Evolutionary conservation across 495 filamentous ascomycete species (phyloP), one percentile per base, ranked within the genome.

Genomic region (Saxophila tyrrhenica): DNA sequence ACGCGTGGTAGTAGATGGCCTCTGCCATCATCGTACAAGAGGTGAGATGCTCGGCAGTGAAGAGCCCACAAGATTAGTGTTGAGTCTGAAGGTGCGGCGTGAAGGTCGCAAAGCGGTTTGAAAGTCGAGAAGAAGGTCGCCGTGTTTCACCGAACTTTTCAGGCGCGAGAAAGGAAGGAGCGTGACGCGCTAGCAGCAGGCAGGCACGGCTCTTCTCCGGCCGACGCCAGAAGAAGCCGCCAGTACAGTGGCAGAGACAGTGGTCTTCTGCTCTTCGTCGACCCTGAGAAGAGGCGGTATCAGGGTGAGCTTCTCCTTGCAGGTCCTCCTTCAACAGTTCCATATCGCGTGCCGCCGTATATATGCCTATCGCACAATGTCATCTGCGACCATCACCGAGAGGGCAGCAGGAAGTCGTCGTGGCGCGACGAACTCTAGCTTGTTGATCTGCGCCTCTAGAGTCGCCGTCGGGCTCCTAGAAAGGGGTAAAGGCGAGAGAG

Each of bases 1-100:
- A 48, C 22, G 42, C 25, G 45, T 61, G 58, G 44, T 52, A 48
- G 54, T 56, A 61, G 7, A 24, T 22, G 1, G 58, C 54, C 10
- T 56, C 53, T n/a, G 39, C 32, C 48, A 51, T 48, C 3, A 38
- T 57, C n/a, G 38, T 19, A 5, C 7, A 3, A 19, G 13, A 35
- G 13, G 29, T 35, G 29, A 35, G 5, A 13, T 35, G 29, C 29
- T 35, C 29, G 29, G 29, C 29, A 35, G 29, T 35, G 29, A 35
- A 35, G 29, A 35, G 29, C n/a, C n/a, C n/a, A n/a, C n/a, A n/a
- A n/a, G n/a, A n/a, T n/a, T n/a, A n/a, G n/a, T n/a, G n/a, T n/a
- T n/a, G n/a, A n/a, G n/a, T n/a, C n/a, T n/a, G 15, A 32, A 50
- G 17, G 48, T 32, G 48, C 20, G 23, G 48, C 16, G 25, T 50